Conservation (phyloP, 768 basidiomycete species). For the Suillus paluster region DNA sequence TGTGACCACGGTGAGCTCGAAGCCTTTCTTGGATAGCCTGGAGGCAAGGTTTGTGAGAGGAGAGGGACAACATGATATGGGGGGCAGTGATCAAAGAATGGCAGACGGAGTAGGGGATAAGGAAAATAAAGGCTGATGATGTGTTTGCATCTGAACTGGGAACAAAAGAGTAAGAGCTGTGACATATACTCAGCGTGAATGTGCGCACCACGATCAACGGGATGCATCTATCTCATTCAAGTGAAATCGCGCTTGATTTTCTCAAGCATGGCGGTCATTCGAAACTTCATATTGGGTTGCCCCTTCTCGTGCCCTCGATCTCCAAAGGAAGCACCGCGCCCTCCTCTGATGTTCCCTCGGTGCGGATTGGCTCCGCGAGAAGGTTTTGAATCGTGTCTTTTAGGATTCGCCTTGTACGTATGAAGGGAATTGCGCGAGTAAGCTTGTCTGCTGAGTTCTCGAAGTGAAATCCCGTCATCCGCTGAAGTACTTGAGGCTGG, state of each 20-base stretch:
- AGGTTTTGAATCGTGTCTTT: slow-evolving; percentile 18
- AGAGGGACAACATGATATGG: slow-evolving; percentile 32
- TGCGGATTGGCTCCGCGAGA: slow-evolving; percentile 14
- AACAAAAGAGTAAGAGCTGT: slow-evolving; percentile 6
- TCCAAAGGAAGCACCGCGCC: slow-evolving; percentile 41
- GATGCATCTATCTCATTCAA: slow-evolving; percentile 27
- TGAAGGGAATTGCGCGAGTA: slow-evolving; percentile 64
- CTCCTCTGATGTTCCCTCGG: slow-evolving; percentile 26
- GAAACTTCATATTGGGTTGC: slow-evolving; percentile 81
- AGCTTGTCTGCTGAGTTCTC: slow-evolving; percentile 64
- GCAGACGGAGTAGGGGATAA: slow-evolving; percentile 51
- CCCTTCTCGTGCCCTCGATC: slow-evolving; percentile 35
- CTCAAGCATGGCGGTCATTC: slow-evolving; percentile 87
- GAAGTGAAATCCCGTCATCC: slow-evolving; percentile 41
- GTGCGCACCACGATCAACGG: slow-evolving; percentile 4
- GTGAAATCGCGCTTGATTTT: slow-evolving; percentile 72
- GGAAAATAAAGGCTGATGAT: slow-evolving; percentile 54
- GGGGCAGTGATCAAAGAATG: slow-evolving; percentile 44
- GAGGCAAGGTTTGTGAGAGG: slow-evolving; percentile 68
- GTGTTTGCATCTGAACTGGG: slow-evolving; percentile 2
- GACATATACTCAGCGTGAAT: slow-evolving; percentile 7
- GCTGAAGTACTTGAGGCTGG: slow-evolving; percentile 10
- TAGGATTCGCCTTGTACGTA: slow-evolving; percentile 55
- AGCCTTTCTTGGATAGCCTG: slow-evolving; percentile 59
- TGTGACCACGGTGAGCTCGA: slow-evolving; percentile 53